Evolutionary conservation across 2,329 filamentous ascomycete genomes (phyloP), one percentile per base, ranked within the genome.

Genomic region (Tolypocladium ophioglossoides): DNA sequence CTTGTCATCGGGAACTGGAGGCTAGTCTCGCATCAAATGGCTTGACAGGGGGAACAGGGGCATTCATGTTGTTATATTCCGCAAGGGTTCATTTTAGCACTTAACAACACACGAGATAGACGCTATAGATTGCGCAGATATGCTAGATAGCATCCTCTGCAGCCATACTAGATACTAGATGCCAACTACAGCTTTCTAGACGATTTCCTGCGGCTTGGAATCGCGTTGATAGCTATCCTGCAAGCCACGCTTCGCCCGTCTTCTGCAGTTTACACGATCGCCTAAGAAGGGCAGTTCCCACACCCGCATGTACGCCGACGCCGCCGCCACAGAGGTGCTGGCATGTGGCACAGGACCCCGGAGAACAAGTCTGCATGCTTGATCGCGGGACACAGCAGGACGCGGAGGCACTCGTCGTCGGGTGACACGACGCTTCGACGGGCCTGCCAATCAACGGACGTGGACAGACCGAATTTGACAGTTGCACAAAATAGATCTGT

Each of bases 401-500:
- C 35, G 30, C 41, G 41, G 39, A 38, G 34, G 49, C 30, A 38
- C 10, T 48, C 20, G 34, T n/a, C 7, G 32, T 50, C 37, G 53
- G 35, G 32, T 47, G 34, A 51, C 52, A 30, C 34, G n/a, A 55
- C 30, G 18, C 41, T 11, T 18, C 20, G 37, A 16, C 30, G 22
- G 37, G 34, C 40, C 10, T 39, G 34, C 64, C 63, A 66, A 67
- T 66, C 56, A 64, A 55, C 18, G 49, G 48, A 53, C 59, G 53
- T 58, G 41, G 51, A 40, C 56, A 62, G 60, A 66, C 65, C 65
- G 64, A 59, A 58, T 56, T 60, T 59, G 56, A 54, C 57, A 50
- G 37, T 22, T 20, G 30, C 54, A 49, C 54, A 44, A 22, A 30
- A 35, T 27, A 48, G 32, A 38, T 50, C 32, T 27, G 34, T 12